Evolutionary conservation across 2,329 filamentous ascomycete genomes (phyloP), one percentile per base, ranked within the genome.

Genomic region (Macroventuria anomochaeta): DNA sequence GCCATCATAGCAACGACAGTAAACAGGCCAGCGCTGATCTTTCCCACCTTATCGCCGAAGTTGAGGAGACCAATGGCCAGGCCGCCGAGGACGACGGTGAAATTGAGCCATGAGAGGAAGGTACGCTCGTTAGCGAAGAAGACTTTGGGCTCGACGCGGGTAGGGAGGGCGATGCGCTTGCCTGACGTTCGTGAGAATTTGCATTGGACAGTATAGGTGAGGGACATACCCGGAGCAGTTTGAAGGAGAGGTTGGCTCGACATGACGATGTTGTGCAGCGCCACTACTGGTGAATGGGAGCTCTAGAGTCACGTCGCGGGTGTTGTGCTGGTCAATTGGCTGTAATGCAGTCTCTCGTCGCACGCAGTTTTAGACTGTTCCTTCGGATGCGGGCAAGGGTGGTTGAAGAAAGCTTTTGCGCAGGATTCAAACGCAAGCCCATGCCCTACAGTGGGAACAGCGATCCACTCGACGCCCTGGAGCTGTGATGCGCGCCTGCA

Each of bases 71-170:
- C 95, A 67, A 99, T 91, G 64, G 95, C 93, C 43, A 99, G 87
- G 61, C 95, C 95, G 71, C 95, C 95, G 58, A 99, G 89, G 77
- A 99, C 93, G 72, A 99, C 93, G 76, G 93, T 96, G 83, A 97
- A 97, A 85, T 99, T 99, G 72, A 99, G 90, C 95, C 95, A 99
- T 78, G 92, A 96, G 71, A 99, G 87, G 76, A 99, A 99, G 60
- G 95, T 99, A 61, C 95, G 91, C 81, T 99, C 95, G 83, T 99
- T 99, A 79, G 95, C 95, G 83, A 99, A 99, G 86, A 97, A 99
- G 82, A 99, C 95, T 80, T 99, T 99, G 69, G 95, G 95, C 79
- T 99, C 95, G 77, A 99, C 93, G 65, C 95, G 92, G 56, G 93
- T 97, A 53, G 95, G 95, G 62, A 99, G 91, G 70, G 95, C 93